Conservation (phyloP, 148 eudicot species). For the Simmondsia chinensis region DNA sequence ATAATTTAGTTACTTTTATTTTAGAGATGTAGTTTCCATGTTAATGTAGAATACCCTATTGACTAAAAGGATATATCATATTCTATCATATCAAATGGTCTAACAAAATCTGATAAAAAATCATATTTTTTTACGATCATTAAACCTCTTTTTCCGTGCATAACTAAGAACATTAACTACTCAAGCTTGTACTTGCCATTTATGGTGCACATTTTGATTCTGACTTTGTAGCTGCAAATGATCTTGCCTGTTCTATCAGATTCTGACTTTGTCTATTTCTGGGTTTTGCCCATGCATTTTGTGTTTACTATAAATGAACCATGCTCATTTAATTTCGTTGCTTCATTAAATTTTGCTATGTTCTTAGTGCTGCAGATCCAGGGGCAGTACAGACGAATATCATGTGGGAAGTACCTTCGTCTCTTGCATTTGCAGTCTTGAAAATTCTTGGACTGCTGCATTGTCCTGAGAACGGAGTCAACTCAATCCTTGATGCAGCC, state of each 20-base stretch:
- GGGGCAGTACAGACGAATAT: conserved; percentile 83
- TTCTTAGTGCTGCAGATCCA: conserved; percentile 77
- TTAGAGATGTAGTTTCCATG: too few species aligned
- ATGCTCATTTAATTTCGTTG: background rate
- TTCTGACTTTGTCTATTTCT: background rate
- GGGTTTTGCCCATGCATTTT: background rate
- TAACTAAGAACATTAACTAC: too few species aligned
- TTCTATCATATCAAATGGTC: too few species aligned
- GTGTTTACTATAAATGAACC: too few species aligned
- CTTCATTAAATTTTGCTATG: background rate
- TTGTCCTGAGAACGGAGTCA: conserved; percentile 45
- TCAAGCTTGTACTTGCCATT: too few species aligned
- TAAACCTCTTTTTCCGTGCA: too few species aligned
- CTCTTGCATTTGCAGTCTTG: conserved; percentile 36
- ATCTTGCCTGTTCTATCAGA: background rate
- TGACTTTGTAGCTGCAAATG: background rate
- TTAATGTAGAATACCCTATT: too few species aligned
- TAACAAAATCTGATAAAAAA: too few species aligned
- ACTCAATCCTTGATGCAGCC: conserved; percentile 72
- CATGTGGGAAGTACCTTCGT: conserved; percentile 70
- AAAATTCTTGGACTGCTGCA: conserved; percentile 61
- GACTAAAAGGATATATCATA: too few species aligned
- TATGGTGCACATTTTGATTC: too few species aligned
- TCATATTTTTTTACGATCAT: too few species aligned
- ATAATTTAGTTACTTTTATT: too few species aligned